These are phyloP conservation scores for Tricholoma terreum DNA, from an alignment of 768 basidiomycete species.

Conservation along the genomic window DNA sequence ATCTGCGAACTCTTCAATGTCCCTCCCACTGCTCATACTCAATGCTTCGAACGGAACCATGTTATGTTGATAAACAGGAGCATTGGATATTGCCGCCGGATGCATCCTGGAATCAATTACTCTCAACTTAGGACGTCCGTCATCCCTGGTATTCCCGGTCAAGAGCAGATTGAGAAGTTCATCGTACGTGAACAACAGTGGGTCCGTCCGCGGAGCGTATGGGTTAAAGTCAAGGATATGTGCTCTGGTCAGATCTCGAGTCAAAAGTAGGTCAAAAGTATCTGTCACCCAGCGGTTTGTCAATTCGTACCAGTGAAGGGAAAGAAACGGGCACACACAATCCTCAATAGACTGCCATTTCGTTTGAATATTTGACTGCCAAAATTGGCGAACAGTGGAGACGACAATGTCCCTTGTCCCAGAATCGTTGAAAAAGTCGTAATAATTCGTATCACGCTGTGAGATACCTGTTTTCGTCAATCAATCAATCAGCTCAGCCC, in stretches of 20 bases:
- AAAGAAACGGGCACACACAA: conserved; percentile 49
- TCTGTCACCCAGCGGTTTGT: conserved; percentile 43
- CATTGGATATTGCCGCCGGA: conserved; percentile 61
- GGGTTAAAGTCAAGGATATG: conserved; percentile 93
- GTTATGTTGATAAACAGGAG: conserved; percentile 79
- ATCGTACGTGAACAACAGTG: conserved; percentile 81
- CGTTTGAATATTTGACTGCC: conserved; percentile 61
- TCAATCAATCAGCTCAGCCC: not conserved
- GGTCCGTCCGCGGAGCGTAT: conserved; percentile 81
- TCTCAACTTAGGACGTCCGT: conserved; percentile 42
- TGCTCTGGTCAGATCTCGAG: conserved; percentile 70
- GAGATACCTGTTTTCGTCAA: conserved; percentile 56
- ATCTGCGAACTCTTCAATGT: conserved; percentile 70
- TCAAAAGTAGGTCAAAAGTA: conserved; percentile 82
- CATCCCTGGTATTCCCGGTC: conserved; percentile 3
- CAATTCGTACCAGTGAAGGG: not conserved
- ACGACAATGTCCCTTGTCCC: conserved; percentile 51
- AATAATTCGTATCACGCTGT: conserved; percentile 87
- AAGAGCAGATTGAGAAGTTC: conserved; percentile 52
- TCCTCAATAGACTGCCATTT: conserved; percentile 56
- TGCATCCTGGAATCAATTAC: conserved; percentile 76
- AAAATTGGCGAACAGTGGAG: conserved; percentile 54
- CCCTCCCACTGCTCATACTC: conserved; percentile 69
- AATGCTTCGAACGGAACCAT: conserved; percentile 91
- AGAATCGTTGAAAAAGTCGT: conserved; percentile 77